phyloP scores from a whole-genome alignment of 116 monocot species.

The Zostera marina region DNA sequence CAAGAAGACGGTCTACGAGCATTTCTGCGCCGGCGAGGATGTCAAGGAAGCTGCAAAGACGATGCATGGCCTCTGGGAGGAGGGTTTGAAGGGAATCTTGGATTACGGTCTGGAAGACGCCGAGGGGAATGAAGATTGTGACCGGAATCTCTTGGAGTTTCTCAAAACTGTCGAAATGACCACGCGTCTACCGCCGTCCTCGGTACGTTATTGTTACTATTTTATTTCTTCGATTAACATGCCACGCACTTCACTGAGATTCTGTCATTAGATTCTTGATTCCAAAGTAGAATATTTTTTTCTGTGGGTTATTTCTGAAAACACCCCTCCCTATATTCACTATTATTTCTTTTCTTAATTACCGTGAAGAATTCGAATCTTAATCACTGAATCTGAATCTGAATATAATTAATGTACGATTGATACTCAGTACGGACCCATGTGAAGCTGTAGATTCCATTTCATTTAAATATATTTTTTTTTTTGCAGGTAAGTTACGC shows the following conservation, averaged over 20 bases:
- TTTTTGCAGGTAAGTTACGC: constrained; percentile 39
- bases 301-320: no score
- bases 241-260: not conserved
- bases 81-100: constrained; percentile 54
- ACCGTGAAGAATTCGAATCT: no score
- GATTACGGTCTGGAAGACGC: constrained; percentile 86
- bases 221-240: not conserved
- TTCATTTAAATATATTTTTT: not conserved
- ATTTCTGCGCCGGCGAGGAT: constrained; percentile 79
- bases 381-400: no score
- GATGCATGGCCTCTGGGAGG: constrained; percentile 30
- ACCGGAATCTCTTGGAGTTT: constrained; percentile 60
- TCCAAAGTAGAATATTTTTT: no score
- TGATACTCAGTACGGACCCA: no score
- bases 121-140: constrained; percentile 30
- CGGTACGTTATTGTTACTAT: constrained; percentile 22
- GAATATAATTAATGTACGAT: no score
- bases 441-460: no score
- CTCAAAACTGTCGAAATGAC: constrained; percentile 45
- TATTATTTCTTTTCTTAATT: no score
- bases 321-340: no score
- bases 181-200: constrained; percentile 28
- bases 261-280: no score
- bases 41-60: constrained; percentile 36
- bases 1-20: constrained; percentile 42